Conservation (phyloP, 805 yeast species). For the Pichia sporocuriosa region DNA sequence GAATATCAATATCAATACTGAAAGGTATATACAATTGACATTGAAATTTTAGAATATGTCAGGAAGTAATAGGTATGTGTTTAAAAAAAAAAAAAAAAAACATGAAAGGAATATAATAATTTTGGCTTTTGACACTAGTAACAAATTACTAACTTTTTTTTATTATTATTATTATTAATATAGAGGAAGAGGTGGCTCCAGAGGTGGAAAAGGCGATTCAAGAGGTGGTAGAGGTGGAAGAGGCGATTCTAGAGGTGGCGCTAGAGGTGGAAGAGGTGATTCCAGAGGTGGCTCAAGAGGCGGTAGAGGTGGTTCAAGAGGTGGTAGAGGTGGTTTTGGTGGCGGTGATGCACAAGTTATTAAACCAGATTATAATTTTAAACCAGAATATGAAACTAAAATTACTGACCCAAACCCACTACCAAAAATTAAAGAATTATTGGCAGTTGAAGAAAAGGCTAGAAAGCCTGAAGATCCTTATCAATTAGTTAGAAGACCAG, state of each 20-base stretch:
- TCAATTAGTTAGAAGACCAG: slow-evolving; percentile 18
- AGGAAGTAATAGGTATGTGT: not conserved
- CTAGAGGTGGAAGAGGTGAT: slow-evolving; percentile 10
- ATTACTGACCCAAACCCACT: slow-evolving; percentile 15
- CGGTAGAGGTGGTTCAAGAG: slow-evolving; percentile 9
- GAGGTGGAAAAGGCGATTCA: slow-evolving; percentile 5
- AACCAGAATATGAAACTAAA: slow-evolving; percentile 15
- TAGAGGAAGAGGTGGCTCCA: not conserved
- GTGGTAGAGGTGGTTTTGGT: slow-evolving; percentile 16
- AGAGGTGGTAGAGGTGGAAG: slow-evolving; percentile 5
- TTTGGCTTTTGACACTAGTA: not conserved
- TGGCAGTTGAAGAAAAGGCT: slow-evolving; percentile 6
- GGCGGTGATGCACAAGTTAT: slow-evolving; percentile 15
- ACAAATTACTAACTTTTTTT: not conserved
- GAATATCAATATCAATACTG: too few relatives aligned
- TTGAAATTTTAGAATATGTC: too few relatives aligned
- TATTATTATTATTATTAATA: not conserved
- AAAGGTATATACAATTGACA: too few relatives aligned
- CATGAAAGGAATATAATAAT: too few relatives aligned
- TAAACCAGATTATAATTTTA: slow-evolving; percentile 16
- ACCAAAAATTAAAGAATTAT: slow-evolving; percentile 12
- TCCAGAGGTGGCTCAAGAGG: slow-evolving; percentile 17
- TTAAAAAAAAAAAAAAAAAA: too few relatives aligned
- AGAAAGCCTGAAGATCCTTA: slow-evolving; percentile 14
- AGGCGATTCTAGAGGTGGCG: slow-evolving; percentile 2